A percentile compares a stretch with the other conserved stretches of the same genome.
phyloP scores from a whole-genome alignment of 2,329 filamentous ascomycete genomes.

The Diplocarpon rosae region DNA sequence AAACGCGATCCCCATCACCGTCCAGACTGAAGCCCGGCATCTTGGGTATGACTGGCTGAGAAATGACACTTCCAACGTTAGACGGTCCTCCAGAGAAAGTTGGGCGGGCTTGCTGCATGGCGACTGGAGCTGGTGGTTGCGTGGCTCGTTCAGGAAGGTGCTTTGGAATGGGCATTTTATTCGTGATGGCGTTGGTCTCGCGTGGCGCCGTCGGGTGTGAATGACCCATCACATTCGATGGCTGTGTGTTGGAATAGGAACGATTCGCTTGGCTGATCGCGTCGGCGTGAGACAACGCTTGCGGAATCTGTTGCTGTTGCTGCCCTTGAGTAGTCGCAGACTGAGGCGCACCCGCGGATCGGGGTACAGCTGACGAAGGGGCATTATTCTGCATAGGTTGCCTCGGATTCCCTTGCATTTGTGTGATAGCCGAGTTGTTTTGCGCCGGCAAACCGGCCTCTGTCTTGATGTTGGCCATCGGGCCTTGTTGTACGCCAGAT shows the following conservation, averaged over 20 bases:
- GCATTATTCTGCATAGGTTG: constrained; percentile 21
- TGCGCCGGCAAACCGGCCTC: constrained; percentile 20
- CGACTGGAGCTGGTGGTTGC: constrained; percentile 61
- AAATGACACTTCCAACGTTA: constrained; percentile 68
- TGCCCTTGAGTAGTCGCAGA: constrained; percentile 15
- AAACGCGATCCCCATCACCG: constrained; percentile 79
- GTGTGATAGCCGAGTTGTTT: constrained; percentile 24
- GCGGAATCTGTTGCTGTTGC: constrained; percentile 14
- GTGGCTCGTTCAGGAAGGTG: constrained; percentile 58
- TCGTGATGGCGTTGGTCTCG: constrained; percentile 22
- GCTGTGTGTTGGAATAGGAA: constrained; percentile 25
- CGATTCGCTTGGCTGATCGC: constrained; percentile 25
- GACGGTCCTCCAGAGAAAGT: constrained; percentile 69
- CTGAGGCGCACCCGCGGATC: constrained; percentile 19
- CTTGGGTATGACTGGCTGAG: constrained; percentile 74
- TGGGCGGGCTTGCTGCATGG: constrained; percentile 63
- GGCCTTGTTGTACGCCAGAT: constrained; percentile 13
- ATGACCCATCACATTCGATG: constrained; percentile 26
- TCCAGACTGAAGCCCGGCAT: constrained; percentile 79
- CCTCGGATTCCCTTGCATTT: constrained; percentile 17
- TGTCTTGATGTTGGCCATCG: constrained; percentile 19
- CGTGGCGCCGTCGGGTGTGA: constrained; percentile 20
- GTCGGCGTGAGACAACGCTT: constrained; percentile 25
- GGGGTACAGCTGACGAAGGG: constrained; percentile 25
- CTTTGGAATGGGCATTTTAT: constrained; percentile 43